Percentiles rank a stretch among this genome's conserved stretches.
These are phyloP conservation scores for Botrytis fabae DNA, from an alignment of 2,329 filamentous ascomycete genomes.

Conservation along the genomic window DNA sequence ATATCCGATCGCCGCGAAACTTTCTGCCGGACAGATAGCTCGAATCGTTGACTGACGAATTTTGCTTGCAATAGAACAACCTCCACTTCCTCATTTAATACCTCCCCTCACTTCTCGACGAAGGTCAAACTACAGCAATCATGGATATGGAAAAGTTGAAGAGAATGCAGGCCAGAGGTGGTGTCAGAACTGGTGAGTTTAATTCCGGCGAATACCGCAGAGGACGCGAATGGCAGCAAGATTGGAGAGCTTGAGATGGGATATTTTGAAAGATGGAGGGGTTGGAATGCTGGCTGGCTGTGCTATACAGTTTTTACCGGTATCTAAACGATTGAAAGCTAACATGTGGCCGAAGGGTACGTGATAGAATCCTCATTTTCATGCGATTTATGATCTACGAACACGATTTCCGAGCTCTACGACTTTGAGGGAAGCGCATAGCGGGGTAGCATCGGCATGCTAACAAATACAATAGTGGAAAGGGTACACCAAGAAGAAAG, in stretches of 20 bases:
- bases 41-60: constrained; percentile 7
- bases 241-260: background rate
- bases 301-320: background rate
- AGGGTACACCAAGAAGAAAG: constrained; percentile 96
- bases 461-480: constrained; percentile 61
- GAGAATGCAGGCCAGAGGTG: constrained; percentile 61
- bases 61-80: constrained; percentile 23
- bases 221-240: background rate
- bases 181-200: constrained; percentile 31
- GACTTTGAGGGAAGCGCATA: constrained; percentile 16
- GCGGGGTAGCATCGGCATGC: constrained; percentile 29
- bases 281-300: background rate
- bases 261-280: background rate
- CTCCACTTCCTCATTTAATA: constrained; percentile 23
- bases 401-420: background rate
- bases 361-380: constrained; percentile 18
- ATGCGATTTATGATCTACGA: constrained; percentile 1
- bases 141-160: constrained; percentile 69
- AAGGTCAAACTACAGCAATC: constrained; percentile 44
- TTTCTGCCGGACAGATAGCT: background rate
- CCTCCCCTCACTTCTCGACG: constrained; percentile 29
- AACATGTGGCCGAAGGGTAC: constrained; percentile 17
- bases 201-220: background rate
- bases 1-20: too few species aligned
- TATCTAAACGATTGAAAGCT: constrained; percentile 15